phyloP scores from a whole-genome alignment of 495 filamentous ascomycete species.

The Aspergillus funiculosus region DNA sequence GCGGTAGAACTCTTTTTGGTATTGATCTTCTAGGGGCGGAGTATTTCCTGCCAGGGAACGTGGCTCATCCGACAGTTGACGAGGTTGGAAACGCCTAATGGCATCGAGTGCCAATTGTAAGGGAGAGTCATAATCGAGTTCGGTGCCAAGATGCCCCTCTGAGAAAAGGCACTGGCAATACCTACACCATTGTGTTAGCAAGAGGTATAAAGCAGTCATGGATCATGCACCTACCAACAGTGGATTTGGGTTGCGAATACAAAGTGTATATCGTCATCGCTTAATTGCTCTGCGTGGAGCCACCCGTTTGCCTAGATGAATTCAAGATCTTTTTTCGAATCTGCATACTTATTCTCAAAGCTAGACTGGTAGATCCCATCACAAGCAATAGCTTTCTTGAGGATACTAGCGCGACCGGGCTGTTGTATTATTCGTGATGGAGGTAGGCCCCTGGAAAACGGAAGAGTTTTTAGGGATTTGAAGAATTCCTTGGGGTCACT shows the following conservation, averaged over 20 bases:
- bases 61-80: conserved; percentile 17
- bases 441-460: conserved; percentile 16
- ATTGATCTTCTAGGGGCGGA: conserved; percentile 21
- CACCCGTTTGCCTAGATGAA: conserved; percentile 20
- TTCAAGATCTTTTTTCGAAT: conserved; percentile 13
- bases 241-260: conserved; percentile 21
- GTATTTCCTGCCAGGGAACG: conserved; percentile 16
- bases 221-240: conserved; percentile 18
- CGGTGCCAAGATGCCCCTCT: conserved; percentile 11
- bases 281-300: conserved; percentile 19
- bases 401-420: conserved; percentile 5
- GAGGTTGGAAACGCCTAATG: conserved; percentile 16
- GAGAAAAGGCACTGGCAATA: conserved; percentile 19
- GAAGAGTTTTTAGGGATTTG: conserved; percentile 2
- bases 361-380: conserved; percentile 17
- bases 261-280: conserved; percentile 13
- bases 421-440: conserved; percentile 12
- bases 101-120: conserved; percentile 18
- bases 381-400: conserved; percentile 18
- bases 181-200: conserved; percentile 16
- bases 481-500: conserved; percentile 14
- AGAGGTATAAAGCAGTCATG: conserved; percentile 14
- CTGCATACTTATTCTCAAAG: conserved; percentile 12
- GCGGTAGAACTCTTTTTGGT: conserved; percentile 24
- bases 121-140: conserved; percentile 18